phyloP scores from a whole-genome alignment of 805 yeast species.

The Lachancea quebecensis region DNA sequence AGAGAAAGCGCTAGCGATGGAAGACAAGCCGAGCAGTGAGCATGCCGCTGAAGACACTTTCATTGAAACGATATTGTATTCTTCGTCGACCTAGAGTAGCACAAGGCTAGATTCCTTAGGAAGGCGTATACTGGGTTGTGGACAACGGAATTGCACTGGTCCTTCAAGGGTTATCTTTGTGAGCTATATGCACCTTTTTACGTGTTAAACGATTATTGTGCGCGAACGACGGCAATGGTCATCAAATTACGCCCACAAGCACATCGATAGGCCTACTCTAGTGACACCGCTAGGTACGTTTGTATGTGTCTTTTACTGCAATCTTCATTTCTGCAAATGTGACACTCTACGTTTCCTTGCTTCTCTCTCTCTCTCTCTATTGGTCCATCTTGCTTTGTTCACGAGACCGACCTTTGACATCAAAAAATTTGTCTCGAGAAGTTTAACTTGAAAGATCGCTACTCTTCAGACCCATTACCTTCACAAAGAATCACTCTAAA shows the following conservation, averaged over 20 bases:
- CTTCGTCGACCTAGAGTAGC: too few relatives aligned
- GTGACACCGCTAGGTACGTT: too few relatives aligned
- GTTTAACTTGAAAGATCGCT: neutral
- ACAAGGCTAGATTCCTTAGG: too few relatives aligned
- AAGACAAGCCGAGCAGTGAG: neutral
- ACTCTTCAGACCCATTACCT: neutral
- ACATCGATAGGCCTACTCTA: too few relatives aligned
- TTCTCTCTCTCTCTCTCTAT: neutral
- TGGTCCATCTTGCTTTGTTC: neutral
- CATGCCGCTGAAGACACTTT: neutral
- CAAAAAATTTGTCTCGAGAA: neutral
- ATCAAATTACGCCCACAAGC: neutral
- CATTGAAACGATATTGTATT: too few relatives aligned
- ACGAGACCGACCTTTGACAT: neutral
- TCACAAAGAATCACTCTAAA: neutral
- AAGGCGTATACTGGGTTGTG: too few relatives aligned
- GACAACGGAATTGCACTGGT: neutral
- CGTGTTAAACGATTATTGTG: too few relatives aligned
- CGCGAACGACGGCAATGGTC: too few relatives aligned
- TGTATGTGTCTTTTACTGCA: too few relatives aligned
- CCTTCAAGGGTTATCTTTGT: neutral
- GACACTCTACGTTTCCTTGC: neutral
- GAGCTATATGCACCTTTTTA: too few relatives aligned
- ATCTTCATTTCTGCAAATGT: neutral
- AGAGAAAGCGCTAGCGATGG: slow-evolving; percentile 1